Base-by-base conservation (phyloP, 139 green algal genomes). In the Tetraselmis striata region DNA sequence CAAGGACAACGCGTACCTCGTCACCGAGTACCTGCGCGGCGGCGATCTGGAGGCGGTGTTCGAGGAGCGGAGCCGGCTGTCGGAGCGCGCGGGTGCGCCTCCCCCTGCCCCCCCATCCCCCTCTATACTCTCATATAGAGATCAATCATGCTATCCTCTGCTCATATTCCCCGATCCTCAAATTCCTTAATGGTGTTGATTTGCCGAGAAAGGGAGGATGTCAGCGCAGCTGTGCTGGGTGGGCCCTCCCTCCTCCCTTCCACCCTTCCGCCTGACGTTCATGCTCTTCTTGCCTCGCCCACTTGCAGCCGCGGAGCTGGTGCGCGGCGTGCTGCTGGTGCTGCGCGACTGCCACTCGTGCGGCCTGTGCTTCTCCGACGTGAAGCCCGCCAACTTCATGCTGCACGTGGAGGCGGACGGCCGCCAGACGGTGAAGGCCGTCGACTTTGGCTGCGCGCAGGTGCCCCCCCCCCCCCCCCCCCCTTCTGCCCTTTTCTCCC, bases 331-430 rank as follows among this genome's bases (percentile, higher is more conserved):
- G 29, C 80, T 83, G 2, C 30, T 25, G 30, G 75, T 83, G 30
- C 30, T 83, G 30, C 27, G 27, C 2, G 29, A 77, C 80, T 83
- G 80, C 80, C 80, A 83, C 74, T 24, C 5, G 0, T 32, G 31
- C 24, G 30, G 28, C 29, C 26, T 83, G 1, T 29, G n/a, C 29
- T 77, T 79, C 31, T 77, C 45, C 30, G 80, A 83, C 30, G 75
- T 83, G 26, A 83, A 83, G 80, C 80, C 80, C 0, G 80, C 80
- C 2, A 83, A 83, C 74, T 83, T 83, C 80, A 59, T 83, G 80
- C 29, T 83, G 30, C 31, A 75, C 31, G 29, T 23, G 23, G 31
- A 59, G 30, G 2, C 1, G 30, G 23, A 28, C 24, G 29, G 29
- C 1, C n/a, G 25, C 25, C 25, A 31, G 5, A 28, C 81, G n/a